These are phyloP conservation scores for Termitomyces sp. DNA, from an alignment of 768 basidiomycete species.

Conservation along the genomic window DNA sequence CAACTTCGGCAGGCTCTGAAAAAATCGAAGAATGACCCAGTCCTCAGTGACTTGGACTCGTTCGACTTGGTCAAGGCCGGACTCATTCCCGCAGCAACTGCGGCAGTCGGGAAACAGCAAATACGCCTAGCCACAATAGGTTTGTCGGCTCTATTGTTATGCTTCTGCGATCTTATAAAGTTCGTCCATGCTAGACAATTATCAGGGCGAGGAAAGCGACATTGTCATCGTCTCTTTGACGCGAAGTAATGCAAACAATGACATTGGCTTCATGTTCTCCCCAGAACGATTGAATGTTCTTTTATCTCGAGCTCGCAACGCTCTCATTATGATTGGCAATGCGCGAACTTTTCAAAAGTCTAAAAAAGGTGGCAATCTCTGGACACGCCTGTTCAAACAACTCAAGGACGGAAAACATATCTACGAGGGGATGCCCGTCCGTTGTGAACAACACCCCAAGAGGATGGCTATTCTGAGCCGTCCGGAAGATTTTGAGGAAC, in stretches of 20 bases:
- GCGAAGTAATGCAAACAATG: constrained; percentile 48
- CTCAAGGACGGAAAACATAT: background rate
- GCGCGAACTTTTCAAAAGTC: constrained; percentile 32
- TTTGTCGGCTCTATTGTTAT: background rate
- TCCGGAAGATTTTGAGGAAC: background rate
- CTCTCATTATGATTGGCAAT: constrained; percentile 65
- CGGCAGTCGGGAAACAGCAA: constrained; percentile 29
- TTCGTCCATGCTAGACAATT: constrained; percentile 50
- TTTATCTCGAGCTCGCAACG: constrained; percentile 64
- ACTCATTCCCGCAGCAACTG: constrained; percentile 30
- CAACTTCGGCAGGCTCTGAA: constrained; percentile 23
- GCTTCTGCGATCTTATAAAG: background rate
- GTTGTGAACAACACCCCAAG: background rate
- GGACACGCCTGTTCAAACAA: background rate
- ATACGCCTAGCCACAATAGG: constrained; percentile 36
- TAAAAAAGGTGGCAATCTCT: background rate
- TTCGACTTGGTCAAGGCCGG: constrained; percentile 46
- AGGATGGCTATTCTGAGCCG: background rate
- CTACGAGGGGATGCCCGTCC: background rate
- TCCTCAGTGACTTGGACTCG: constrained; percentile 45
- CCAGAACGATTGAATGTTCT: constrained; percentile 71
- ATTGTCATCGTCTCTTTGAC: constrained; percentile 63
- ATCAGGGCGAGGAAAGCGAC: constrained; percentile 73
- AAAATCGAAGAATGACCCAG: constrained; percentile 45
- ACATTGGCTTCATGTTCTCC: constrained; percentile 72